Percentiles rank a stretch among this genome's conserved stretches.
Conservation (phyloP, 2,329 filamentous ascomycete species). For the Botrytis squamosa region DNA sequence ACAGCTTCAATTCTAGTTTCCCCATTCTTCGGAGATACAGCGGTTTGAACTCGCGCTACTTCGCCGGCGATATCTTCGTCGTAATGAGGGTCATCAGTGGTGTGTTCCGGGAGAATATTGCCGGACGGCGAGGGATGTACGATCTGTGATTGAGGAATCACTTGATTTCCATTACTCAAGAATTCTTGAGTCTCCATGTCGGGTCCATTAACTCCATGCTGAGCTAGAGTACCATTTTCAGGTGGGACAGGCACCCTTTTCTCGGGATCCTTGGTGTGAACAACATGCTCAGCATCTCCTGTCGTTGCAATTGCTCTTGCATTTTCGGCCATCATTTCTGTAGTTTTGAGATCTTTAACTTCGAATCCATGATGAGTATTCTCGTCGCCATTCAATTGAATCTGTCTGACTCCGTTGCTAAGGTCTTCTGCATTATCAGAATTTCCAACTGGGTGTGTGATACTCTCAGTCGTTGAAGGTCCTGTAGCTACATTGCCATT, state of each 20-base stretch:
- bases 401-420: slow-evolving; percentile 18
- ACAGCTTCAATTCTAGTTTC: slow-evolving; percentile 59
- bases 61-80: slow-evolving; percentile 61
- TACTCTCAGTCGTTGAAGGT: slow-evolving; percentile 28
- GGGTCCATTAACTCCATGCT: slow-evolving; percentile 23
- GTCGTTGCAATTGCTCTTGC: slow-evolving; percentile 29
- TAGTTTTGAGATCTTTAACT: slow-evolving; percentile 23
- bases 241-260: neutral
- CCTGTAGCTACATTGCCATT: slow-evolving; percentile 20
- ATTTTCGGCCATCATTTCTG: slow-evolving; percentile 30
- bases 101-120: slow-evolving; percentile 52
- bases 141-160: slow-evolving; percentile 29
- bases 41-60: slow-evolving; percentile 58
- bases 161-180: slow-evolving; percentile 33
- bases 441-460: slow-evolving; percentile 20
- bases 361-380: slow-evolving; percentile 25
- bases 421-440: slow-evolving; percentile 3
- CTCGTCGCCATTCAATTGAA: slow-evolving; percentile 18
- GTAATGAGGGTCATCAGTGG: slow-evolving; percentile 59
- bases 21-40: slow-evolving; percentile 48
- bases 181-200: slow-evolving; percentile 31
- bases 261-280: slow-evolving; percentile 20
- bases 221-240: neutral
- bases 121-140: slow-evolving; percentile 26
- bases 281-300: slow-evolving; percentile 34